Evolutionary conservation across 306 rosid species (phyloP).

Genomic region (Cicer cuneatum): DNA sequence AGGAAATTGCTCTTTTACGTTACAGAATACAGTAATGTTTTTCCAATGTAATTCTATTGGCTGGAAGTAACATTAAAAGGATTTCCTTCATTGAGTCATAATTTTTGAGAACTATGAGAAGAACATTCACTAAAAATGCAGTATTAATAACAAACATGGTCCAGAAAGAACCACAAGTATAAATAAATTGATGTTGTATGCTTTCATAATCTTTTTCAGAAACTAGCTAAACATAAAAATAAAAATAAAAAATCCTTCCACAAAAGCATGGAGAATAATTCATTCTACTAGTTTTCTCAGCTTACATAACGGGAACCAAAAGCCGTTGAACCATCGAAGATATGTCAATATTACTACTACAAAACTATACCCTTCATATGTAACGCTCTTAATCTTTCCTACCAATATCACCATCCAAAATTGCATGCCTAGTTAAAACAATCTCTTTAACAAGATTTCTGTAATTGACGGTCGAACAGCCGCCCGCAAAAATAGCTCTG

Average conservation of each 20-base stretch:
- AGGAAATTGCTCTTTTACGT: too few relatives aligned
- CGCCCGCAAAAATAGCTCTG: slow-evolving; percentile 77
- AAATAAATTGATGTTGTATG: slow-evolving; percentile 14
- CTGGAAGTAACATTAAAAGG: too few relatives aligned
- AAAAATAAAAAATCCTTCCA: neutral
- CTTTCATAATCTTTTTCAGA: slow-evolving; percentile 19
- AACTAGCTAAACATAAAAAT: slow-evolving; percentile 29
- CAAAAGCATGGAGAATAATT: slow-evolving; percentile 10
- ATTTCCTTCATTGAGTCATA: too few relatives aligned
- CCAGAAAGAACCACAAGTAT: slow-evolving; percentile 6
- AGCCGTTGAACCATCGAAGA: slow-evolving; percentile 35
- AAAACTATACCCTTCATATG: slow-evolving; percentile 26
- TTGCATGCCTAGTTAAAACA: slow-evolving; percentile 87
- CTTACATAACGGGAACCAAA: slow-evolving; percentile 37
- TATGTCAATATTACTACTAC: neutral
- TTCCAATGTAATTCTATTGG: too few relatives aligned
- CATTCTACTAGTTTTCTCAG: slow-evolving; percentile 39
- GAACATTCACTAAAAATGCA: neutral
- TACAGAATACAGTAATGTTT: too few relatives aligned
- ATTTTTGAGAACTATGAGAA: too few relatives aligned
- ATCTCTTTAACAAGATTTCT: slow-evolving; percentile 91
- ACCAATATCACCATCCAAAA: slow-evolving; percentile 90
- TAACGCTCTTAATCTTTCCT: slow-evolving; percentile 37
- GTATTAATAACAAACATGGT: neutral
- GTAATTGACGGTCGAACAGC: slow-evolving; percentile 75